Evolutionary conservation across 768 basidiomycete species (phyloP).

Genomic region (Melanogaster broomeanus): DNA sequence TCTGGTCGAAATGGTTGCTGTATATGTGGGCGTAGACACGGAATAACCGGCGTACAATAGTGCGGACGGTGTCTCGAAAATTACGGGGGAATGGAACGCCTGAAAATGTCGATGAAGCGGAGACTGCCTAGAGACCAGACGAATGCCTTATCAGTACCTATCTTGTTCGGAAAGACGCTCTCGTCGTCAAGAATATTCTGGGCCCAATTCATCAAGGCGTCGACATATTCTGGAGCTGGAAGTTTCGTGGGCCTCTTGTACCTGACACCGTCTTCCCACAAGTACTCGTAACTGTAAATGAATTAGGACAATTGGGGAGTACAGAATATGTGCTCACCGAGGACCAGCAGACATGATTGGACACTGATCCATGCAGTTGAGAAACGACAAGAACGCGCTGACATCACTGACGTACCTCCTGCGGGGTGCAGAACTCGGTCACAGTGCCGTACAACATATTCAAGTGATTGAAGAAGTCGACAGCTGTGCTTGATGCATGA

Average conservation of each 20-base stretch:
- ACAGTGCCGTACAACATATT: constrained; percentile 99
- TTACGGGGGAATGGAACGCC: constrained; percentile 89
- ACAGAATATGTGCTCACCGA: constrained; percentile 50
- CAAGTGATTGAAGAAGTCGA: constrained; percentile 99
- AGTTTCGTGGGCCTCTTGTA: constrained; percentile 92
- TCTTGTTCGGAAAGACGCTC: constrained; percentile 89
- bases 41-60: constrained; percentile 90
- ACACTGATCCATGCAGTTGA: constrained; percentile 51
- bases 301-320: constrained; percentile 1
- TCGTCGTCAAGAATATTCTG: constrained; percentile 93
- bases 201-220: constrained; percentile 98
- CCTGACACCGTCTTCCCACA: constrained; percentile 89
- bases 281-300: constrained; percentile 80
- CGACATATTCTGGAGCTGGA: constrained; percentile 95
- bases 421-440: constrained; percentile 94
- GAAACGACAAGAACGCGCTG: constrained; percentile 6
- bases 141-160: constrained; percentile 53
- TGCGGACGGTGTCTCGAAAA: constrained; percentile 89
- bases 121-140: constrained; percentile 6
- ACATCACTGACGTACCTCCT: constrained; percentile 62
- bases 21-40: constrained; percentile 98
- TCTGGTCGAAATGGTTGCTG: constrained; percentile 98
- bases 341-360: constrained; percentile 98
- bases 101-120: constrained; percentile 29
- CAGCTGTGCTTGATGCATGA: constrained; percentile 55